Conservation (phyloP, 2,329 filamentous ascomycete species). For the Colletotrichum tropicale region DNA sequence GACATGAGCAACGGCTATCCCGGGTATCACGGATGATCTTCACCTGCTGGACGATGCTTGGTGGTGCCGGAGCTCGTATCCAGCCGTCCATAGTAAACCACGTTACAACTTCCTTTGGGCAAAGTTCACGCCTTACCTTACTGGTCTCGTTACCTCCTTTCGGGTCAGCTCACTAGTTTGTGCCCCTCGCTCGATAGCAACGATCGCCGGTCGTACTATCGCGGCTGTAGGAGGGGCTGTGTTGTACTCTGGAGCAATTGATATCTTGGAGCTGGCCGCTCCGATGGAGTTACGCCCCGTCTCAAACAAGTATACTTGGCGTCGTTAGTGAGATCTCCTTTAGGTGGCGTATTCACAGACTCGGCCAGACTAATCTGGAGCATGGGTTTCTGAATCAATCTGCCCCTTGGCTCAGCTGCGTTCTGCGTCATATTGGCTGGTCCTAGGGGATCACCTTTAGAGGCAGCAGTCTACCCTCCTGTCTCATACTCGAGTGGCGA, state of each 20-base stretch:
- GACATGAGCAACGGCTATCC: conserved; percentile 27
- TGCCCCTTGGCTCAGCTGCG: not conserved
- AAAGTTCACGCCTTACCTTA: conserved; percentile 52
- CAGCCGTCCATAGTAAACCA: not conserved
- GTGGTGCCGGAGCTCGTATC: not conserved
- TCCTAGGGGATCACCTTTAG: not conserved
- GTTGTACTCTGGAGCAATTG: not conserved
- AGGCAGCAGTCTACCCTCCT: not conserved
- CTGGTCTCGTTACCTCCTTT: not conserved
- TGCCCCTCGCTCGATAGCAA: not conserved
- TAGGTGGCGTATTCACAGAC: not conserved
- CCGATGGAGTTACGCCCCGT: not conserved
- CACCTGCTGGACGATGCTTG: conserved; percentile 17
- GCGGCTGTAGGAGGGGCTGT: not conserved
- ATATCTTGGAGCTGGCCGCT: not conserved
- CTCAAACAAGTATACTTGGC: not conserved
- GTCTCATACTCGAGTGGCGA: not conserved
- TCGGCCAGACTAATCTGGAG: not conserved
- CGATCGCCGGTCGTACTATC: not conserved
- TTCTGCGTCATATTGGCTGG: not conserved
- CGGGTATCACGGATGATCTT: conserved; percentile 19
- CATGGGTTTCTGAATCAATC: not conserved
- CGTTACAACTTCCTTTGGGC: conserved; percentile 54
- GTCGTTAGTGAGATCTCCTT: not conserved
- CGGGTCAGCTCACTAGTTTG: not conserved